Conservation (phyloP, 2,329 filamentous ascomycete genomes). For the Sarocladium brachiariae region DNA sequence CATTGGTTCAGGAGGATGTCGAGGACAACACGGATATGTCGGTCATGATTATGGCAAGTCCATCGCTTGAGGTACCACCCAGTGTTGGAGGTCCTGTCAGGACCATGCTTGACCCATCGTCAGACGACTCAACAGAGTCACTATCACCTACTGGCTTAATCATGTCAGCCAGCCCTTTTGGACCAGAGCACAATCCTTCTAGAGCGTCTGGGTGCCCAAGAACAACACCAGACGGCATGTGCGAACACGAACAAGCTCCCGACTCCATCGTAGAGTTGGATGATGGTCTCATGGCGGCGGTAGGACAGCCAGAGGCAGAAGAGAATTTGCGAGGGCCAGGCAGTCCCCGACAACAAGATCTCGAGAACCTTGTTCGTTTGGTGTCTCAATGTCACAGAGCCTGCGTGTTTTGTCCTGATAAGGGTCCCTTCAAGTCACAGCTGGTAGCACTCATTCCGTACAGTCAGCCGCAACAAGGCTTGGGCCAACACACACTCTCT, state of each 20-base stretch:
- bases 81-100: not conserved
- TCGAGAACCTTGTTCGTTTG: slow-evolving; percentile 9
- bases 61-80: not conserved
- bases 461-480: not conserved
- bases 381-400: slow-evolving; percentile 6
- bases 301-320: not conserved
- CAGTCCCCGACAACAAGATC: slow-evolving; percentile 3
- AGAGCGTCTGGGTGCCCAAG: not conserved
- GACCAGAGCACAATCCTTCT: slow-evolving; percentile 1
- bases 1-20: not conserved
- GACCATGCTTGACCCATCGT: not conserved
- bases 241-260: not conserved
- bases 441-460: slow-evolving; percentile 11
- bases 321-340: not conserved
- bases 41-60: slow-evolving; percentile 1
- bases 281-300: not conserved
- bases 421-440: slow-evolving; percentile 11
- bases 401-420: slow-evolving; percentile 6
- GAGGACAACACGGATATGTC: not conserved
- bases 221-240: not conserved
- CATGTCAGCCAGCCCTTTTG: not conserved
- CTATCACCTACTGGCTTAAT: slow-evolving; percentile 1
- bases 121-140: not conserved
- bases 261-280: not conserved
- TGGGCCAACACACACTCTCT: not conserved